Conservation (phyloP, 495 filamentous ascomycete genomes). For the Penicillium waksmanii region DNA sequence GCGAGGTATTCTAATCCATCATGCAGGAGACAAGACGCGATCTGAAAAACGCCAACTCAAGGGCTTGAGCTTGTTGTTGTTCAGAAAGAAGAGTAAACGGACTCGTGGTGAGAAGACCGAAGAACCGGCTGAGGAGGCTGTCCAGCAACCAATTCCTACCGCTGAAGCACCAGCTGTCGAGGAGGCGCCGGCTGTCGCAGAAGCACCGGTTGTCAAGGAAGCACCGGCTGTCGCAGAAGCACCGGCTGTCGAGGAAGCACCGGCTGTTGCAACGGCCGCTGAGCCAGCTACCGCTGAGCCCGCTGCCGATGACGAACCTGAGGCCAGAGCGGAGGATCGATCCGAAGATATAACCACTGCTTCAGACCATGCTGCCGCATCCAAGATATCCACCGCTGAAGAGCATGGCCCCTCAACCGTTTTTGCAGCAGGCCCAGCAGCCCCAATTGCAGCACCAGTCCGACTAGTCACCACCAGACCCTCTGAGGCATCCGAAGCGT, state of each 20-base stretch:
- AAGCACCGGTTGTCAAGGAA: background rate
- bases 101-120: constrained; percentile 18
- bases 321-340: background rate
- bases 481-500: constrained; percentile 1
- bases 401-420: constrained; percentile 14
- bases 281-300: background rate
- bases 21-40: constrained; percentile 53
- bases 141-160: constrained; percentile 11
- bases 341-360: constrained; percentile 4
- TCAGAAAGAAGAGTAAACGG: constrained; percentile 36
- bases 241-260: no score
- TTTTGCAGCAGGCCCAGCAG: constrained; percentile 7
- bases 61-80: constrained; percentile 33
- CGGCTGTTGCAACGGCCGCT: background rate
- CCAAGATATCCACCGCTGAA: constrained; percentile 5
- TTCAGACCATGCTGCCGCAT: constrained; percentile 8
- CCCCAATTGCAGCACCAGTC: constrained; percentile 15
- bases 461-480: constrained; percentile 4
- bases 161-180: constrained; percentile 11
- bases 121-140: constrained; percentile 12
- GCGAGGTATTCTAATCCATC: background rate
- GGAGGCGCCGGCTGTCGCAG: no score
- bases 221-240: background rate
- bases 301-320: constrained; percentile 1
- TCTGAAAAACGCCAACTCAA: constrained; percentile 38